Conservation (phyloP, 164 flowering plant species). For the Akebia trifoliata region DNA sequence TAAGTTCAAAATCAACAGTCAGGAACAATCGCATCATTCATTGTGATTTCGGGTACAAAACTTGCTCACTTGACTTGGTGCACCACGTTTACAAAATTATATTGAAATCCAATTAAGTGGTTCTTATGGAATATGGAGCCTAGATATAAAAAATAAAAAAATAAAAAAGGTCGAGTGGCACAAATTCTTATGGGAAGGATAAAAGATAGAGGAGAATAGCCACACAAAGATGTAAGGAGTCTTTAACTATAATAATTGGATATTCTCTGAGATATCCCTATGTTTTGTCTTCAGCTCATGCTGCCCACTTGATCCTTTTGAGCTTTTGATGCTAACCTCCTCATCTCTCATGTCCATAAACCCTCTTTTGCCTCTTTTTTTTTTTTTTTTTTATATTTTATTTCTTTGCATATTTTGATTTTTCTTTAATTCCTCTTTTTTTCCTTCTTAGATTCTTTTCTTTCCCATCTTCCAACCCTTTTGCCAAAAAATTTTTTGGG, state of each 20-base stretch:
- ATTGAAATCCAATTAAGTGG: background rate
- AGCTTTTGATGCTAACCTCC: slow-evolving; percentile 29
- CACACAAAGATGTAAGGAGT: slow-evolving; percentile 1
- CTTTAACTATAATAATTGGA: slow-evolving; percentile 5
- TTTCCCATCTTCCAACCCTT: background rate
- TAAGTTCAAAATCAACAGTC: no score
- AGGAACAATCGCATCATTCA: no score
- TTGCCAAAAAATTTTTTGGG: slow-evolving; percentile 2
- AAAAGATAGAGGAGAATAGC: slow-evolving; percentile 7
- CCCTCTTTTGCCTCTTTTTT: background rate
- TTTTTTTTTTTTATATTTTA: slow-evolving; percentile 1
- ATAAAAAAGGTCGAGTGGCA: slow-evolving; percentile 10
- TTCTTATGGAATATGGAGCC: background rate
- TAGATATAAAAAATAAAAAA: background rate
- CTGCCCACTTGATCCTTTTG: slow-evolving; percentile 14
- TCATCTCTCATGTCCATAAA: slow-evolving; percentile 20
- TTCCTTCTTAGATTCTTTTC: background rate
- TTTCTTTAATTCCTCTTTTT: no score
- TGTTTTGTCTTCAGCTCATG: slow-evolving; percentile 1
- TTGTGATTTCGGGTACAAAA: no score
- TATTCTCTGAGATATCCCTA: slow-evolving; percentile 15
- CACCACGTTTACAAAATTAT: background rate
- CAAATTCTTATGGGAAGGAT: slow-evolving; percentile 5
- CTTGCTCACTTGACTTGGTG: background rate
- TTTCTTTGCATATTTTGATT: no score